Evolutionary conservation across 495 filamentous ascomycete species (phyloP).

Genomic region (Neurospora sp.): DNA sequence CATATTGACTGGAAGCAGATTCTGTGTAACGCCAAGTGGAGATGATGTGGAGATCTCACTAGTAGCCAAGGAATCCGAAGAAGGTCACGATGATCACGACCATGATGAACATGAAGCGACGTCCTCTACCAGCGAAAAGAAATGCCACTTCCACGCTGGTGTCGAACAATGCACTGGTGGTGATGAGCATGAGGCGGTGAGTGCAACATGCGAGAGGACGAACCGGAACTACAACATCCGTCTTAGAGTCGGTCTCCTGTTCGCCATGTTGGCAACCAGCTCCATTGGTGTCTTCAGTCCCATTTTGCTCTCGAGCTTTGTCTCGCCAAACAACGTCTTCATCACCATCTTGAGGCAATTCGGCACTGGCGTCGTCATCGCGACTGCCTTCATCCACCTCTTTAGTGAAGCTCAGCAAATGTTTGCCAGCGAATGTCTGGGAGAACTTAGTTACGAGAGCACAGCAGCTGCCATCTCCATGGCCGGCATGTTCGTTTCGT

Average conservation of each 20-base stretch:
- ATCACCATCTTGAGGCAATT: conserved; percentile 57
- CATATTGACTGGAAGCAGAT: conserved; percentile 5
- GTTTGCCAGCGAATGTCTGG: conserved; percentile 55
- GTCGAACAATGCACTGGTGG: conserved; percentile 47
- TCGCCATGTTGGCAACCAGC: conserved; percentile 34
- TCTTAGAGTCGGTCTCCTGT: conserved; percentile 50
- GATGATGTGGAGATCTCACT: conserved; percentile 15
- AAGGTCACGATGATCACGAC: conserved; percentile 14
- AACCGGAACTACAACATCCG: conserved; percentile 49
- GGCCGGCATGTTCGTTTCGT: conserved; percentile 55
- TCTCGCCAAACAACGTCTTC: conserved; percentile 21
- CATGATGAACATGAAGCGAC: neutral
- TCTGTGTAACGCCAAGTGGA: conserved; percentile 39
- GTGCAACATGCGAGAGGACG: conserved; percentile 30
- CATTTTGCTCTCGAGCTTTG: conserved; percentile 29
- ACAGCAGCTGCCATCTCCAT: conserved; percentile 54
- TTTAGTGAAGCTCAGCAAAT: conserved; percentile 54
- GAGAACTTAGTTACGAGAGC: conserved; percentile 48
- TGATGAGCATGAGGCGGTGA: conserved; percentile 20
- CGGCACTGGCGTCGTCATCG: conserved; percentile 62
- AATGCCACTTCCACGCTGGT: conserved; percentile 59
- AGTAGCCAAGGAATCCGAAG: conserved; percentile 9
- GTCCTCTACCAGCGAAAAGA: conserved; percentile 11
- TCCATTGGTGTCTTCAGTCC: conserved; percentile 32
- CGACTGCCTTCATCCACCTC: conserved; percentile 63